Conservation (phyloP, 2,329 filamentous ascomycete genomes). For the Aspergillus japonicus region DNA sequence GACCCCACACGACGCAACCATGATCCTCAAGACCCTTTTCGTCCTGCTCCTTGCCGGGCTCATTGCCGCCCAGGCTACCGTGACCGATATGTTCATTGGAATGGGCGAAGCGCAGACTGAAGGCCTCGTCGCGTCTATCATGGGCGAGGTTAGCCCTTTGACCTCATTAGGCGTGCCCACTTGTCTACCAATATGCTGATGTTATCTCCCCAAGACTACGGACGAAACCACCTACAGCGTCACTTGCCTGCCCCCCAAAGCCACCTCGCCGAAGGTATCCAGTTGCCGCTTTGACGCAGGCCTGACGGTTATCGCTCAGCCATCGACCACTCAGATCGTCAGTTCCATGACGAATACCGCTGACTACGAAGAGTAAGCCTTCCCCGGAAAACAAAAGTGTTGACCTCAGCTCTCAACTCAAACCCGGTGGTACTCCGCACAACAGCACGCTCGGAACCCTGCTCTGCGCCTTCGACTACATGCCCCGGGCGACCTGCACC, state of each 20-base stretch:
- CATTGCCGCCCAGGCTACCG: background rate
- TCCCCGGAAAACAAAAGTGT: too few species aligned
- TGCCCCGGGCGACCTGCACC: too few species aligned
- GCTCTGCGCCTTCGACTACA: too few species aligned
- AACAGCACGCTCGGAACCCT: too few species aligned
- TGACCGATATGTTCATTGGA: background rate
- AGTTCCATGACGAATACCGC: too few species aligned
- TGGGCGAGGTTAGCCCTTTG: background rate
- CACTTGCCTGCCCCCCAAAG: background rate
- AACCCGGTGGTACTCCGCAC: too few species aligned
- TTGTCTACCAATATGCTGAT: background rate
- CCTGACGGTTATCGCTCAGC: background rate
- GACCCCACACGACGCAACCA: background rate
- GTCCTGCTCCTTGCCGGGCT: background rate
- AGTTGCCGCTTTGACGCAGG: background rate
- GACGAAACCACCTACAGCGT: background rate
- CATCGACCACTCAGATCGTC: background rate
- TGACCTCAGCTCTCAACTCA: too few species aligned
- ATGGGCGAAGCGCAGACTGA: too few species aligned
- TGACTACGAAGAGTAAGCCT: too few species aligned
- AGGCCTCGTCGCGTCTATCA: background rate
- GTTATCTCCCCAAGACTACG: background rate
- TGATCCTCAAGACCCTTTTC: background rate
- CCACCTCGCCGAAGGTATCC: background rate
- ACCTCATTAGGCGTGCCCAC: background rate